phyloP scores from a whole-genome alignment of 2,329 filamentous ascomycete species.

The Neonectria ditissima region DNA sequence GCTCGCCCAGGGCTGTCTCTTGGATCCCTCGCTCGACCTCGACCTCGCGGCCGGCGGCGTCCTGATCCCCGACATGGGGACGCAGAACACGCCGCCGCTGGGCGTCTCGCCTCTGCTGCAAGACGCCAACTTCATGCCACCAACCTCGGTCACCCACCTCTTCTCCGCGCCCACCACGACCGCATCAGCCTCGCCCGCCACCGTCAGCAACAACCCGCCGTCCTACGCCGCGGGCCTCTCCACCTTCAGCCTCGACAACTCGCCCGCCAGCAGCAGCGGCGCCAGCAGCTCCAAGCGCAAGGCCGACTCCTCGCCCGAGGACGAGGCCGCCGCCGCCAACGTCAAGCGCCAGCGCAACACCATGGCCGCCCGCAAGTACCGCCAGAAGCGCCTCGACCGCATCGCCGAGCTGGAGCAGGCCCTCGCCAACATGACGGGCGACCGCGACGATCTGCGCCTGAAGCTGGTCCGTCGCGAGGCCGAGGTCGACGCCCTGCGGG shows the following conservation, averaged over 20 bases:
- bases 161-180: slow-evolving; percentile 19
- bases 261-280: slow-evolving; percentile 16
- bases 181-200: slow-evolving; percentile 20
- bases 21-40: slow-evolving; percentile 16
- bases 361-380: slow-evolving; percentile 77
- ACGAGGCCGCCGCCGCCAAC: slow-evolving; percentile 43
- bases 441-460: slow-evolving; percentile 73
- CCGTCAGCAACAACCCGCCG: slow-evolving; percentile 37
- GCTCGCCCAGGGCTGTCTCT: slow-evolving; percentile 15
- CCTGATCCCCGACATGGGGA: slow-evolving; percentile 28
- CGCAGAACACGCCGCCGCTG: slow-evolving; percentile 24
- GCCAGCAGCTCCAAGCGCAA: slow-evolving; percentile 37
- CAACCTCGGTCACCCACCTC: slow-evolving; percentile 12
- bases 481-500: slow-evolving; percentile 70
- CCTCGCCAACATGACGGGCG: slow-evolving; percentile 68
- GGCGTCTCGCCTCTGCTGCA: slow-evolving; percentile 22
- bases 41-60: slow-evolving; percentile 27
- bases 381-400: slow-evolving; percentile 76
- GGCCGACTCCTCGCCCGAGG: slow-evolving; percentile 35
- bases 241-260: slow-evolving; percentile 26
- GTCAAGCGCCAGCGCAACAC: slow-evolving; percentile 76
- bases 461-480: slow-evolving; percentile 73
- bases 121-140: slow-evolving; percentile 24
- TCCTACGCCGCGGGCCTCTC: slow-evolving; percentile 38
- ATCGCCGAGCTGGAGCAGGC: slow-evolving; percentile 71